Conservation (phyloP, 495 filamentous ascomycete genomes). For the Neurospora sp. region DNA sequence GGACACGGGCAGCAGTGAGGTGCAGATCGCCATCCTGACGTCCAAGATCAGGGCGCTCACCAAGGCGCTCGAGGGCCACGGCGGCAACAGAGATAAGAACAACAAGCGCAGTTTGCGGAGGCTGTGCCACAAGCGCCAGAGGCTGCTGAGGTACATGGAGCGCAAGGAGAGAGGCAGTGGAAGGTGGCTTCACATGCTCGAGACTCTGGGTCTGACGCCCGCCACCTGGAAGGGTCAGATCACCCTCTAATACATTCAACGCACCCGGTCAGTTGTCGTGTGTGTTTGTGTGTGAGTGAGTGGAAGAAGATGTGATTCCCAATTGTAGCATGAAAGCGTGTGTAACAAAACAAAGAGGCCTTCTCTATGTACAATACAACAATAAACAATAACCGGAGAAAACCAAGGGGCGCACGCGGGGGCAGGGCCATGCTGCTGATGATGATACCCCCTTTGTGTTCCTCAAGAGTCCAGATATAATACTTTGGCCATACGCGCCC, state of each 20-base stretch:
- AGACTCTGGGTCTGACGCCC: constrained; percentile 74
- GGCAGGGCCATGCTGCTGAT: background rate
- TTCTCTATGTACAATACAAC: constrained; percentile 28
- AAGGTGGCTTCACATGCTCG: constrained; percentile 74
- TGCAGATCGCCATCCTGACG: constrained; percentile 95
- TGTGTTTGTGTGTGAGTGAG: background rate
- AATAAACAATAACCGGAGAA: constrained; percentile 9
- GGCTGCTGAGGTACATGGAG: constrained; percentile 73
- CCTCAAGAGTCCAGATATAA: constrained; percentile 3
- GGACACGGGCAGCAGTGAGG: constrained; percentile 88
- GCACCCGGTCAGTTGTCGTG: background rate
- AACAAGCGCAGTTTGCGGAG: constrained; percentile 84
- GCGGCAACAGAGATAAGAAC: constrained; percentile 64
- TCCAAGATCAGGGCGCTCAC: constrained; percentile 81
- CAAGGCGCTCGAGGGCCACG: constrained; percentile 43
- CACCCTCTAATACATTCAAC: constrained; percentile 41
- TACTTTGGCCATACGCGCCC: background rate
- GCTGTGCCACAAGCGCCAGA: constrained; percentile 83
- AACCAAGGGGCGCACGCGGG: background rate
- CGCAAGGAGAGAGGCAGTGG: constrained; percentile 82
- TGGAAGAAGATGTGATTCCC: background rate
- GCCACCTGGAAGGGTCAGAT: constrained; percentile 83
- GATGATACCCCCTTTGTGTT: constrained; percentile 1
- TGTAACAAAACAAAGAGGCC: constrained; percentile 10
- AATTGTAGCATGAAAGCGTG: constrained; percentile 1